Base-by-base conservation (phyloP, 306 rosid genomes). In the Begonia fuchsioides region DNA sequence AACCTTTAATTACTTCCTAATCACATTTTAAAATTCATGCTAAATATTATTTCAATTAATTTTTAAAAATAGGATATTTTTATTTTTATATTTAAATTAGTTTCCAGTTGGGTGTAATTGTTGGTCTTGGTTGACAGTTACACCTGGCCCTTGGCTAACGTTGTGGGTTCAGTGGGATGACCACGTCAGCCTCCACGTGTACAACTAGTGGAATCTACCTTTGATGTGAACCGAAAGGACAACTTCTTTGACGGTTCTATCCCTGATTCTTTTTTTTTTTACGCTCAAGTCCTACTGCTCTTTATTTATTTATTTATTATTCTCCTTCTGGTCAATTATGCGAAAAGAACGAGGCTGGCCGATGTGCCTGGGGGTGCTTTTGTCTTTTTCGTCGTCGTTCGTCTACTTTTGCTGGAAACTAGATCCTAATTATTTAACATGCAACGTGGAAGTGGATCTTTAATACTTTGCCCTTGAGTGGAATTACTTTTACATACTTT, bases 161-260 rank as follows among this genome's bases (percentile, higher is more conserved):
- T 26, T 2, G 54, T 16, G 63, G 61, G 41, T 10, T 49, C 43
- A 15, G 5, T 11, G 2, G 15, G 9, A 11, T 17, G 26, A 60
- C 65, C 78, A 68, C 78, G 62, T 61, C 19, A 58, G 59, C 44
- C 10, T 59, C 70, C 81, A 78, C 56, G 54, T 73, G 10, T 15
- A 17, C 26, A 8, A 16, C 12, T 10, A 7, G 64, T 44, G 62
- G 57, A 44, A 26, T 17, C 70, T 44, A 50, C 0, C 0, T 5
- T 15, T 20, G 35, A 26, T 26, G 35, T 2, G 35, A 26, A 5
- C 35, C 35, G 35, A 26, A 26, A 26, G 35, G 35, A 26, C 35
- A 26, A 26, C 35, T 26, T 6, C 1, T 49, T 35, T 58, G 63
- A 50, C 69, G 8, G 38, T 53, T 65, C 32, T 50, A 48, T 61